phyloP scores from a whole-genome alignment of 73 alveolate genomes.

The Tetrahymena thermophila region DNA sequence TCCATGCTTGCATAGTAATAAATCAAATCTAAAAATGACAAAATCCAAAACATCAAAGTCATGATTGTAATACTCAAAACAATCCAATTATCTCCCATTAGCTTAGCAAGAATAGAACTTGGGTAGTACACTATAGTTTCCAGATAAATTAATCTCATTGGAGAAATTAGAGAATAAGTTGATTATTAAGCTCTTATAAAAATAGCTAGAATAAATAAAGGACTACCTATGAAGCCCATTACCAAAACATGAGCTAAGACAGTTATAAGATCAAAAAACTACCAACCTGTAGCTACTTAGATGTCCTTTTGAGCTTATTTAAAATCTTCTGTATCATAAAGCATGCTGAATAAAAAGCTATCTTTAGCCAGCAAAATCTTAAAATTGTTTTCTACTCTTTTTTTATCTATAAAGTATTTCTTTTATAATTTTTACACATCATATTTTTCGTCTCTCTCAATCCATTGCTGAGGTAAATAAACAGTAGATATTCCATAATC shows the following conservation, averaged over 20 bases:
- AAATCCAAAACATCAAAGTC: slow-evolving; percentile 16
- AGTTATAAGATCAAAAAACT: not conserved
- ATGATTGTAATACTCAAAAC: slow-evolving; percentile 1
- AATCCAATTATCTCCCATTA: slow-evolving; percentile 19
- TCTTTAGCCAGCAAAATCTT: not conserved
- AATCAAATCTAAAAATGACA: slow-evolving; percentile 21
- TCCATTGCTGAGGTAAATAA: slow-evolving; percentile 18
- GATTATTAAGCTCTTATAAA: not conserved
- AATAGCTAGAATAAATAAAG: not conserved
- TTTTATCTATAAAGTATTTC: not conserved
- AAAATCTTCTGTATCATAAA: not conserved
- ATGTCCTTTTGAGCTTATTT: not conserved
- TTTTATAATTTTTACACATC: not conserved
- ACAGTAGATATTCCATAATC: slow-evolving; percentile 7
- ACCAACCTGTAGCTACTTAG: not conserved
- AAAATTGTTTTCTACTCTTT: not conserved
- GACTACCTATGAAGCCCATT: not conserved
- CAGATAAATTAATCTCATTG: not conserved
- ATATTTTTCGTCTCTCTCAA: slow-evolving; percentile 32
- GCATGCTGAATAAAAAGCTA: not conserved
- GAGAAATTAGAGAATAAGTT: not conserved
- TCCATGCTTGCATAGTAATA: slow-evolving; percentile 28
- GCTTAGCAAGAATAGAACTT: slow-evolving; percentile 17
- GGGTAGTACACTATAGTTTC: not conserved
- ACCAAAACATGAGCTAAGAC: not conserved